These are phyloP conservation scores for Penicillium flavigenum DNA, from an alignment of 495 filamentous ascomycete species.

Conservation along the genomic window DNA sequence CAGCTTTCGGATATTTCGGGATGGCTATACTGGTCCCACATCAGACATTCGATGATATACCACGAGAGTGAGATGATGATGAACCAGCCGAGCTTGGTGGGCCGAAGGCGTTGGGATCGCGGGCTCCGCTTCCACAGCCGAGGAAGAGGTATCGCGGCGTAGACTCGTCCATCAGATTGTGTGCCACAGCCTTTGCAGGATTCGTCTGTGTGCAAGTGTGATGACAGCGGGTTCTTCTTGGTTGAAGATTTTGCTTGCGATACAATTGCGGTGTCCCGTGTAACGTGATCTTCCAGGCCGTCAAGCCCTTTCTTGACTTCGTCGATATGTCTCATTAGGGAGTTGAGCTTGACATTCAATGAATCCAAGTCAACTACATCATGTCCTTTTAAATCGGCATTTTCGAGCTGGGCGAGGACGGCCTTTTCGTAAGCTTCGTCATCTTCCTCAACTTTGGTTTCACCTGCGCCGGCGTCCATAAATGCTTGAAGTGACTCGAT, in stretches of 20 bases:
- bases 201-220: constrained; percentile 15
- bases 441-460: constrained; percentile 37
- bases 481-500: constrained; percentile 62
- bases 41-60: constrained; percentile 58
- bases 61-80: constrained; percentile 50
- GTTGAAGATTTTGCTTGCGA: constrained; percentile 18
- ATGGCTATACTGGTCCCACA: constrained; percentile 63
- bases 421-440: constrained; percentile 39
- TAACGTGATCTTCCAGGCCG: constrained; percentile 61
- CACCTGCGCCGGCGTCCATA: constrained; percentile 34
- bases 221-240: constrained; percentile 9
- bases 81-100: constrained; percentile 58
- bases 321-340: constrained; percentile 60
- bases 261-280: constrained; percentile 32
- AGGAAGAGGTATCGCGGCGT: constrained; percentile 56
- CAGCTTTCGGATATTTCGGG: constrained; percentile 48
- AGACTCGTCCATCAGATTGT: constrained; percentile 27
- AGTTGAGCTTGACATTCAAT: constrained; percentile 59
- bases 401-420: constrained; percentile 36
- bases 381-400: constrained; percentile 30
- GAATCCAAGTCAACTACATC: constrained; percentile 55
- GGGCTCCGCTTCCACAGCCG: constrained; percentile 53
- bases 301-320: constrained; percentile 66
- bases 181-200: constrained; percentile 32
- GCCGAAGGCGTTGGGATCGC: constrained; percentile 40